Conservation (phyloP, 2,329 filamentous ascomycete species). For the Xylaria hypoxylon region DNA sequence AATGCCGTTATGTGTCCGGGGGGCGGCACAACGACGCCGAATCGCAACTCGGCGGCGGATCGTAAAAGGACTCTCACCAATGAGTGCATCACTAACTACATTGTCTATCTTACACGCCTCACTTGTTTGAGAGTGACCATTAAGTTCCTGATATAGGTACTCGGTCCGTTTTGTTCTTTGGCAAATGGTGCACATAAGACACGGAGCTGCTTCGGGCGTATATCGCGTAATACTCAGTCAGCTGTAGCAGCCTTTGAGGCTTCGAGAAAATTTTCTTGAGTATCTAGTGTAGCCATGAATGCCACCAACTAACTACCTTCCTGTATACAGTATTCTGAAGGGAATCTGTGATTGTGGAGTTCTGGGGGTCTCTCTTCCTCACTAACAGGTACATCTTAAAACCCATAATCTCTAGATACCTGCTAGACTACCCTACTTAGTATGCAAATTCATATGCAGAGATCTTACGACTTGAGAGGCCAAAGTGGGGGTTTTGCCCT, state of each 20-base stretch:
- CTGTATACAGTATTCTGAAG: background rate
- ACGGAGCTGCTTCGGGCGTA: slow-evolving; percentile 4
- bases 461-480: background rate
- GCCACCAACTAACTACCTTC: background rate
- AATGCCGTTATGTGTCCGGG: slow-evolving; percentile 4
- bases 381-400: background rate
- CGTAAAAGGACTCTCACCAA: background rate
- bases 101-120: slow-evolving; percentile 17
- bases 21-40: slow-evolving; percentile 4
- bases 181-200: background rate
- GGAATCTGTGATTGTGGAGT: background rate
- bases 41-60: background rate
- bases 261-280: background rate
- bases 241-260: background rate
- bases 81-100: slow-evolving; percentile 3
- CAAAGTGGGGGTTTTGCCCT: slow-evolving; percentile 15
- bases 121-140: background rate
- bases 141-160: background rate
- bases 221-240: slow-evolving; percentile 8
- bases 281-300: background rate
- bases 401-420: background rate
- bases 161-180: slow-evolving; percentile 9
- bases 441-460: background rate
- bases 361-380: background rate
- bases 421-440: background rate